Evolutionary conservation across 2,329 filamentous ascomycete genomes (phyloP).

Genomic region (Pleomassaria siparia): DNA sequence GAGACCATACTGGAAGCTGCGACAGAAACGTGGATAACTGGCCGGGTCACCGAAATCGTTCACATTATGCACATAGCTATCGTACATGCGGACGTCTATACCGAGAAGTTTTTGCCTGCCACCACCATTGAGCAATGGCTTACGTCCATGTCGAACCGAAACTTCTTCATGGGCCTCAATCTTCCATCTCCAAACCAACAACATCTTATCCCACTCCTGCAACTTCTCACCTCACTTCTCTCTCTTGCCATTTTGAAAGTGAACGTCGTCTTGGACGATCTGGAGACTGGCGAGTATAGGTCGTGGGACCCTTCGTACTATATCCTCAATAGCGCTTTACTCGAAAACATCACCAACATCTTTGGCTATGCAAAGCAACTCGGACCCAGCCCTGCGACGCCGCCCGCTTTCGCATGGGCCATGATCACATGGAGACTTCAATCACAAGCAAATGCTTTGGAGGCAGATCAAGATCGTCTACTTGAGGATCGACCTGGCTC

Average conservation of each 20-base stretch:
- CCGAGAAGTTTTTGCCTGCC: constrained; percentile 31
- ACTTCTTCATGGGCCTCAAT: constrained; percentile 68
- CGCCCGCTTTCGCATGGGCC: constrained; percentile 79
- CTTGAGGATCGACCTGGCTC: constrained; percentile 24
- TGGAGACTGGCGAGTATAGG: constrained; percentile 27
- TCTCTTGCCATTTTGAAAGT: constrained; percentile 74
- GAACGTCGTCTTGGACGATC: constrained; percentile 58
- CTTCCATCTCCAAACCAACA: constrained; percentile 48
- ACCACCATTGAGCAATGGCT: constrained; percentile 40
- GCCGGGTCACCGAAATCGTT: constrained; percentile 68
- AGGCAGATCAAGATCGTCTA: constrained; percentile 30
- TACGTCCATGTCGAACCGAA: constrained; percentile 23
- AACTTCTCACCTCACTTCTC: constrained; percentile 68
- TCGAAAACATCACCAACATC: constrained; percentile 74
- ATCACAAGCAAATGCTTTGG: constrained; percentile 20
- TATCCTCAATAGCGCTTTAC: constrained; percentile 66
- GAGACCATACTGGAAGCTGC: constrained; percentile 56
- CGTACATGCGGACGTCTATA: constrained; percentile 62
- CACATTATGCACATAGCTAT: constrained; percentile 75
- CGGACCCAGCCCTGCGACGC: constrained; percentile 65
- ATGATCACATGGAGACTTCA: constrained; percentile 55
- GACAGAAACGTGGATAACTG: constrained; percentile 64
- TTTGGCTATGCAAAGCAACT: constrained; percentile 59
- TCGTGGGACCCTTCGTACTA: constrained; percentile 56
- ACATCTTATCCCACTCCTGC: constrained; percentile 62